A percentile compares a stretch with the other conserved stretches of the same genome.
Conservation (phyloP, 2,329 filamentous ascomycete species). For the Exophiala viscosa region DNA sequence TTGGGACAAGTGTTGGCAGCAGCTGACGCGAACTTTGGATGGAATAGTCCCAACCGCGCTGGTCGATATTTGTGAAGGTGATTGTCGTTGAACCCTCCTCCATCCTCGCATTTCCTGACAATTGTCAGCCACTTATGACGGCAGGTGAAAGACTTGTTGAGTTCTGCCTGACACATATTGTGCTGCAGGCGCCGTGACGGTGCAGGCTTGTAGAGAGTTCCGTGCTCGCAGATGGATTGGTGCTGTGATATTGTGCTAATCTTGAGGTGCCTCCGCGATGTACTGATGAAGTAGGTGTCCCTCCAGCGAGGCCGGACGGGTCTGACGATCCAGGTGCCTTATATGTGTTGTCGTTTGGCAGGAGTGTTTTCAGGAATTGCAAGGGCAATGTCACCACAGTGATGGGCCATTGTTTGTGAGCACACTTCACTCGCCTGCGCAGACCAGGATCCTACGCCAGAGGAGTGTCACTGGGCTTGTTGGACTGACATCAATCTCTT, state of each 20-base stretch:
- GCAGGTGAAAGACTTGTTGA: constrained; percentile 46
- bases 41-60: constrained; percentile 11
- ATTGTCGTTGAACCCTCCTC: constrained; percentile 27
- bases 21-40: constrained; percentile 21
- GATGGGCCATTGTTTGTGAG: neutral
- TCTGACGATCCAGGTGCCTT: neutral
- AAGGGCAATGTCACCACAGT: too few relatives aligned
- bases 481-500: neutral
- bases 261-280: neutral
- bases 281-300: neutral
- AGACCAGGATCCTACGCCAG: constrained; percentile 1
- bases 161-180: constrained; percentile 48
- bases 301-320: neutral
- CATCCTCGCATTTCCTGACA: constrained; percentile 39
- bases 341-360: neutral
- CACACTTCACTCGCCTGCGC: neutral
- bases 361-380: neutral
- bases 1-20: constrained; percentile 31
- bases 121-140: constrained; percentile 49
- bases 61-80: constrained; percentile 23
- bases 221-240: neutral
- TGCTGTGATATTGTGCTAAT: neutral
- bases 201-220: neutral
- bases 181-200: neutral
- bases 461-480: too few relatives aligned